A percentile compares a stretch with the other conserved stretches of the same genome.
phyloP scores from a whole-genome alignment of 73 alveolate genomes.

The Durusdinium trenchii region DNA sequence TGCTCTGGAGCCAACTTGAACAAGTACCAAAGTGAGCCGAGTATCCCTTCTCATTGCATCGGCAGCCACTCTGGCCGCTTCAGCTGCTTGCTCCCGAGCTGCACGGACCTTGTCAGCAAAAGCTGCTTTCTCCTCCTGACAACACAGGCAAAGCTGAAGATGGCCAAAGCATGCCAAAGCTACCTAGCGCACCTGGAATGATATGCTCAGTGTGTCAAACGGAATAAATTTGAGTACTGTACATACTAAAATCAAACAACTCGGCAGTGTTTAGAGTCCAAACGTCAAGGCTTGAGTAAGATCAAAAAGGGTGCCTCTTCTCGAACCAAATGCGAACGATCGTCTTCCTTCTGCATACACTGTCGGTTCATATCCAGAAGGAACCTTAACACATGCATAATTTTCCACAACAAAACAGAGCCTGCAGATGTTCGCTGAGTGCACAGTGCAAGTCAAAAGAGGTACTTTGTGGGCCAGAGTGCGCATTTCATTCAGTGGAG shows the following conservation, averaged over 20 bases:
- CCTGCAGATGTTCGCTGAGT: background rate
- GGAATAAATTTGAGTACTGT: background rate
- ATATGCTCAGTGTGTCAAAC: background rate
- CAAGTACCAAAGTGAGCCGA: too few relatives aligned
- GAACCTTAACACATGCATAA: slow-evolving; percentile 37
- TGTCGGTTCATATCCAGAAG: slow-evolving; percentile 56
- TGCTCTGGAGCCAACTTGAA: too few relatives aligned
- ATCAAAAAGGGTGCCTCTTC: background rate
- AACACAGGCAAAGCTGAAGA: background rate
- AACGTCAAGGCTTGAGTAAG: background rate
- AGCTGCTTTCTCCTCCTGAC: slow-evolving; percentile 40
- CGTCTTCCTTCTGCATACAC: slow-evolving; percentile 66
- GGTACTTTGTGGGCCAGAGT: too few relatives aligned
- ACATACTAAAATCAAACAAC: background rate
- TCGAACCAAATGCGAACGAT: slow-evolving; percentile 57
- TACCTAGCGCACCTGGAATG: background rate
- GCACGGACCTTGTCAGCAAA: slow-evolving; percentile 30
- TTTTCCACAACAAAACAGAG: background rate
- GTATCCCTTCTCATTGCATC: slow-evolving; percentile 53
- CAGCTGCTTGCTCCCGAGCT: slow-evolving; percentile 74
- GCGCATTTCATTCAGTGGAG: too few relatives aligned
- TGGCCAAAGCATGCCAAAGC: background rate
- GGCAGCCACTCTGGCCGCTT: slow-evolving; percentile 77
- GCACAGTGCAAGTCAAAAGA: too few relatives aligned
- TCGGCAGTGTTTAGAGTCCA: background rate